Base-by-base conservation (phyloP, 805 yeast species). In the Lipomyces spencermartinsiae region DNA sequence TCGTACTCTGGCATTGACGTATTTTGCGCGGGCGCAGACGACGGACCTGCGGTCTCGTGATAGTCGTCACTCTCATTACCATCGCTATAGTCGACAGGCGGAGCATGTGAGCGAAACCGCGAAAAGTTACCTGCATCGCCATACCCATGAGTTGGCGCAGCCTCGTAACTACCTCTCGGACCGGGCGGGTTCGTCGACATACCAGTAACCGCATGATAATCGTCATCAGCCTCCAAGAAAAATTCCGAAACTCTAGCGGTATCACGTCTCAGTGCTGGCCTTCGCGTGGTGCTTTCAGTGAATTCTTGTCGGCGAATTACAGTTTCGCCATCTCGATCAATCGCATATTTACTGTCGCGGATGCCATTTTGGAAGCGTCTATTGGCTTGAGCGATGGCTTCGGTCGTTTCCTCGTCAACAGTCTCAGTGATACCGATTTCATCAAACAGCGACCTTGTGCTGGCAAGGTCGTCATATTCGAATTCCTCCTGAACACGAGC, bases 401-500 rank as follows among this genome's bases (percentile, higher is more conserved):
- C 62, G 29, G 29, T 19, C 3, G 53, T 49, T n/a, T 31, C 57
- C 19, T 59, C 56, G 35, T 16, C 56, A 59, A 39, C 56, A 29
- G 25, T 54, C 7, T 46, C 62, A 0, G 22, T 43, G 19, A n/a
- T 39, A 25, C 43, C 56, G 16, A n/a, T 33, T 16, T 25, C 56
- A 10, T 19, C 31, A 14, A 46, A 49, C 19, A 59, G 16, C 29
- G 54, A 59, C 19, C 16, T 33, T 9, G 51, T 56, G 43, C 37
- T 53, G 19, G 22, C 31, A n/a, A n/a, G 10, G 7, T 39, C 55
- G 29, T 37, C 64, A 14, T 37, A 57, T 29, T 62, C 64, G 35
- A 56, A 39, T 4, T 55, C 63, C 37, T 62, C 64, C 53, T 51
- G 61, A 12, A 62, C 64, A 16, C 60, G 33, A 14, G 43, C n/a